A percentile compares a stretch with the other conserved stretches of the same genome.
Conservation (phyloP, 768 basidiomycete genomes). For the Rhizopogon sp. region DNA sequence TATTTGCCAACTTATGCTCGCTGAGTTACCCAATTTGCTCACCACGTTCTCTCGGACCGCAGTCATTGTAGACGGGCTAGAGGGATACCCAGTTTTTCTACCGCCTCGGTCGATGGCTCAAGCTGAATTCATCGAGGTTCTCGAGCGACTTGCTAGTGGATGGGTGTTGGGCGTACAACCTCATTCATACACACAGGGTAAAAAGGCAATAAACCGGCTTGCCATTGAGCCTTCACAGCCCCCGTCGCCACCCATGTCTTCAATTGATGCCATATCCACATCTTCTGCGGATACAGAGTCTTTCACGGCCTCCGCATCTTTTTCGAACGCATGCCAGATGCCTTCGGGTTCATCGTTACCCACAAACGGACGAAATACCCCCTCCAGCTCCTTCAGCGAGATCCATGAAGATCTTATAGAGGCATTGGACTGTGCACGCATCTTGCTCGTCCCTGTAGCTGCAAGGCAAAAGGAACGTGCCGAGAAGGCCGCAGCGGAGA, state of each 20-base stretch:
- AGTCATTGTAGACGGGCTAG: slow-evolving; percentile 70
- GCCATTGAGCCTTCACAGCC: slow-evolving; percentile 39
- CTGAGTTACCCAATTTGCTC: slow-evolving; percentile 60
- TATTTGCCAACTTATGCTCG: slow-evolving; percentile 71
- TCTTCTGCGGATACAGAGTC: slow-evolving; percentile 21
- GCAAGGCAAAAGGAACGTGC: slow-evolving; percentile 57
- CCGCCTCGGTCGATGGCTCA: slow-evolving; percentile 88
- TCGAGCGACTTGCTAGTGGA: slow-evolving; percentile 74
- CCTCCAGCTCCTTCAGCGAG: slow-evolving; percentile 10
- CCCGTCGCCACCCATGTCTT: slow-evolving; percentile 16
- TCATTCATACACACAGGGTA: slow-evolving; percentile 38
- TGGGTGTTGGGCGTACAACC: slow-evolving; percentile 67
- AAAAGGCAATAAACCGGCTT: slow-evolving; percentile 35
- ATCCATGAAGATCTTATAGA: slow-evolving; percentile 40
- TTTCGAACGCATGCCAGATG: slow-evolving; percentile 14
- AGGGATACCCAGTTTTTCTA: slow-evolving; percentile 85
- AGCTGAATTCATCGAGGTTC: slow-evolving; percentile 81
- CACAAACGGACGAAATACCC: slow-evolving; percentile 19
- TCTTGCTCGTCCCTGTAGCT: slow-evolving; percentile 67
- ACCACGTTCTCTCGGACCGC: slow-evolving; percentile 64
- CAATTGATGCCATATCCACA: slow-evolving; percentile 19
- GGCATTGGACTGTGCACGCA: slow-evolving; percentile 62
- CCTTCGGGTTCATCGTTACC: slow-evolving; percentile 9
- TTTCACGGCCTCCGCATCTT: slow-evolving; percentile 14
- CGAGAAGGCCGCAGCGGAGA: slow-evolving; percentile 48